A percentile compares a stretch with the other conserved stretches of the same genome.
Evolutionary conservation across 495 filamentous ascomycete species (phyloP).

Genomic region (Cercophora newfieldiana): DNA sequence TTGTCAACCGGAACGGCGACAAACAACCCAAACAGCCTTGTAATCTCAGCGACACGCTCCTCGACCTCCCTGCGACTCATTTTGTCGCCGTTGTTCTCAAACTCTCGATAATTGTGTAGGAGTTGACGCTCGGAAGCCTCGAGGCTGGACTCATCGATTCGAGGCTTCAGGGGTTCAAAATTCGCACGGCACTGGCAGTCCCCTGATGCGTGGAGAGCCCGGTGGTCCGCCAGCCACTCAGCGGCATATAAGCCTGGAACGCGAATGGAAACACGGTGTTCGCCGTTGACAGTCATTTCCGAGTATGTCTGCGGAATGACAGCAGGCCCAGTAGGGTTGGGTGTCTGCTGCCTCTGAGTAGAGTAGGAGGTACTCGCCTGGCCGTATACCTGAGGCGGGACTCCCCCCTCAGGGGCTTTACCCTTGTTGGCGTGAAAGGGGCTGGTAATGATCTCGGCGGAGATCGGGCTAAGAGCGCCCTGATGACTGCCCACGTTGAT

Average conservation of each 20-base stretch:
- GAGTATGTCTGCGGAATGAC: slow-evolving; percentile 28
- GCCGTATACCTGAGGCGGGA: neutral
- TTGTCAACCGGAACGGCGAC: neutral
- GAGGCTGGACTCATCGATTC: slow-evolving; percentile 20
- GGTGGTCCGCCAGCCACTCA: slow-evolving; percentile 46
- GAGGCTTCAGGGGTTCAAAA: slow-evolving; percentile 32
- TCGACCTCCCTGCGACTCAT: slow-evolving; percentile 6
- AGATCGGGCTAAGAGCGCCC: neutral
- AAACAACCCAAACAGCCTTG: slow-evolving; percentile 19
- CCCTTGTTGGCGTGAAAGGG: neutral
- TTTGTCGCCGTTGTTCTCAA: slow-evolving; percentile 3
- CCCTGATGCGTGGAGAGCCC: slow-evolving; percentile 33
- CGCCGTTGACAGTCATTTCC: slow-evolving; percentile 21
- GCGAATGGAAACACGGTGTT: slow-evolving; percentile 32
- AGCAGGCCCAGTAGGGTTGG: neutral
- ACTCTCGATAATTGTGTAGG: slow-evolving; percentile 18
- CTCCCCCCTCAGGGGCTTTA: neutral
- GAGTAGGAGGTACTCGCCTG: neutral
- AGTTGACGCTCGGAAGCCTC: slow-evolving; percentile 5
- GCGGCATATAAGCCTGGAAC: slow-evolving; percentile 38
- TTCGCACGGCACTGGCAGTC: slow-evolving; percentile 33
- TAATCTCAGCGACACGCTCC: slow-evolving; percentile 20
- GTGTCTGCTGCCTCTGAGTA: neutral
- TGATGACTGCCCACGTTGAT: neutral
- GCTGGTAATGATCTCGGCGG: neutral